These are phyloP conservation scores for Cryphonectria japonica DNA, from an alignment of 2,329 filamentous ascomycete genomes.

Conservation along the genomic window DNA sequence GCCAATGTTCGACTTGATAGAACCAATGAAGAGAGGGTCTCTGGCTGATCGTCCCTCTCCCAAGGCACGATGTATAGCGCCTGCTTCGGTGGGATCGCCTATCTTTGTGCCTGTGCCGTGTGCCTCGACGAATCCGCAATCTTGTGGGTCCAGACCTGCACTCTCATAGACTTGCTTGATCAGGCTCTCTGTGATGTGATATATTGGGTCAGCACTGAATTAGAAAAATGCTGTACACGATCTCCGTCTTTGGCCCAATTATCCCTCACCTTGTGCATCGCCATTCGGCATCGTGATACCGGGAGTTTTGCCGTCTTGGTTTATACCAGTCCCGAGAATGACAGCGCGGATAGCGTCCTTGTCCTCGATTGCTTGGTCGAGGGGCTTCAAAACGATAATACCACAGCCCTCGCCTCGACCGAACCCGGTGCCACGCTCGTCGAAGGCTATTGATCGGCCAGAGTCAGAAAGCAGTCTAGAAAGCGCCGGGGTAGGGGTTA, in stretches of 20 bases:
- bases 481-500: constrained; percentile 24
- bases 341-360: constrained; percentile 58
- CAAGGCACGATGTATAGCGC: constrained; percentile 44
- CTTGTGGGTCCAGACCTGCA: constrained; percentile 43
- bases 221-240: not conserved
- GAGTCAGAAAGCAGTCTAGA: constrained; percentile 53
- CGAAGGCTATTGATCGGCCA: constrained; percentile 57
- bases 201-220: not conserved
- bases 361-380: constrained; percentile 29
- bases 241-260: constrained; percentile 23
- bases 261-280: constrained; percentile 48
- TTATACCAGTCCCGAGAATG: constrained; percentile 54
- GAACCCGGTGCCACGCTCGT: constrained; percentile 59
- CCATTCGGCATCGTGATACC: constrained; percentile 61
- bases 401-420: constrained; percentile 63
- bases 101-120: constrained; percentile 53
- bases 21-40: constrained; percentile 40
- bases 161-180: constrained; percentile 49
- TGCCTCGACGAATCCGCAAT: constrained; percentile 47
- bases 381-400: constrained; percentile 49
- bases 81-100: constrained; percentile 51
- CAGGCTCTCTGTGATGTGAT: constrained; percentile 39
- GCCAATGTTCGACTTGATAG: constrained; percentile 47
- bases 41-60: constrained; percentile 34
- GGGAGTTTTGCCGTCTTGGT: constrained; percentile 60